Evolutionary conservation across 352 stramenopile species (phyloP).

Genomic region (Phytophthora pluvialis): DNA sequence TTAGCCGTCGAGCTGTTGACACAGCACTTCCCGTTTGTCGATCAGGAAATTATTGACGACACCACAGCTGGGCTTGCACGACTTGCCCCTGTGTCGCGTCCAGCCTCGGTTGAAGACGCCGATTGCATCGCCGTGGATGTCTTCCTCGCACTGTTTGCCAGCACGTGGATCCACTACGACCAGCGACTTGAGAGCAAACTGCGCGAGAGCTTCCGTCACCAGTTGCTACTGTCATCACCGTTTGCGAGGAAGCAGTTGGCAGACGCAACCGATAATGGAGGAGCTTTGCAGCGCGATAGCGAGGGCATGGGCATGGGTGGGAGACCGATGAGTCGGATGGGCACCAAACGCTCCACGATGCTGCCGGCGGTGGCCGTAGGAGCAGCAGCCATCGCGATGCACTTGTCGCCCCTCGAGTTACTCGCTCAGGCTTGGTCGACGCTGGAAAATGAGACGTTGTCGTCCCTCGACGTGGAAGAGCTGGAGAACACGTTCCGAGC

Average conservation of each 20-base stretch:
- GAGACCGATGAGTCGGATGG: conserved; percentile 14
- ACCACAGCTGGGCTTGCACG: conserved; percentile 6
- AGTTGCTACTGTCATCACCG: conserved; percentile 43
- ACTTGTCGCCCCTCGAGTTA: conserved; percentile 41
- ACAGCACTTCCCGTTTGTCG: conserved; percentile 50
- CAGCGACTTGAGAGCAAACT: conserved; percentile 47
- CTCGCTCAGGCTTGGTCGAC: conserved; percentile 41
- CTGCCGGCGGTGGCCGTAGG: conserved; percentile 17
- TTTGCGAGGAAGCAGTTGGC: conserved; percentile 28
- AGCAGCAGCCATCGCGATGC: conserved; percentile 11
- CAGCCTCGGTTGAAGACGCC: conserved; percentile 7
- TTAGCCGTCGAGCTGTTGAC: conserved; percentile 43
- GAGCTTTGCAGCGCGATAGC: conserved; percentile 2
- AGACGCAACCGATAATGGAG: conserved; percentile 7
- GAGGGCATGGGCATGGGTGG: neutral
- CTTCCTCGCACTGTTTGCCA: conserved; percentile 55
- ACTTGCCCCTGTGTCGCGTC: conserved; percentile 21
- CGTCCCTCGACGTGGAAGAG: conserved; percentile 49
- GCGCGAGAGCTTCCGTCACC: conserved; percentile 53
- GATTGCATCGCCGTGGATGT: conserved; percentile 49
- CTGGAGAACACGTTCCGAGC: conserved; percentile 42
- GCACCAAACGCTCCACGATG: conserved; percentile 13
- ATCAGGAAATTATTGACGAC: conserved; percentile 17
- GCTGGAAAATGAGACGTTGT: conserved; percentile 49
- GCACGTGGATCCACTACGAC: conserved; percentile 56